phyloP scores from a whole-genome alignment of 805 yeast species.

The Kodamaea hsintzibuensis region DNA sequence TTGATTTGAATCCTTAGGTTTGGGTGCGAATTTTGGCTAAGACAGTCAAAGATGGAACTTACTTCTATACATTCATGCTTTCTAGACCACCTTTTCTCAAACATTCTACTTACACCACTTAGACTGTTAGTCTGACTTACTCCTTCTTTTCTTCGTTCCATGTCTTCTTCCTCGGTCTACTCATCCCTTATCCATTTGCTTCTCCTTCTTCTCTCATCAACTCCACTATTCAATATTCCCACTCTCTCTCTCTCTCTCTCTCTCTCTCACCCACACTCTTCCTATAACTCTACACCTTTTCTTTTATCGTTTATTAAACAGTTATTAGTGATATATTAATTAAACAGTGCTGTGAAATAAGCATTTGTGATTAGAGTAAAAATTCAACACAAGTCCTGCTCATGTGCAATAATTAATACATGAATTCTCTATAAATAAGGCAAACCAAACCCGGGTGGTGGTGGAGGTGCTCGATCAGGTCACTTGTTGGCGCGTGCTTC shows the following conservation, averaged over 20 bases:
- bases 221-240: too few relatives aligned
- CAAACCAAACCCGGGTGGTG: constrained; percentile 1
- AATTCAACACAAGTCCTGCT: constrained; percentile 13
- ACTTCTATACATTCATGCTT: too few relatives aligned
- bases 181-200: too few relatives aligned
- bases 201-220: too few relatives aligned
- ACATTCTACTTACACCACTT: too few relatives aligned
- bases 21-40: too few relatives aligned
- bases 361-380: constrained; percentile 4
- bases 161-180: too few relatives aligned
- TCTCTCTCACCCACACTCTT: neutral
- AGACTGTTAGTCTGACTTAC: too few relatives aligned
- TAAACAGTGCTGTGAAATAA: neutral
- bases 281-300: neutral
- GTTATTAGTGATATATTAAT: constrained; percentile 1
- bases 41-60: too few relatives aligned
- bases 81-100: too few relatives aligned
- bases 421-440: constrained; percentile 9
- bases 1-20: too few relatives aligned
- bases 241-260: neutral
- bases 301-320: neutral
- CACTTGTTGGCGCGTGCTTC: neutral
- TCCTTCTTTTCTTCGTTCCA: too few relatives aligned
- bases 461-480: neutral
- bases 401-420: constrained; percentile 11